These are phyloP conservation scores for Lotmaria passim DNA, from an alignment of 208 protist genomes.

Conservation along the genomic window DNA sequence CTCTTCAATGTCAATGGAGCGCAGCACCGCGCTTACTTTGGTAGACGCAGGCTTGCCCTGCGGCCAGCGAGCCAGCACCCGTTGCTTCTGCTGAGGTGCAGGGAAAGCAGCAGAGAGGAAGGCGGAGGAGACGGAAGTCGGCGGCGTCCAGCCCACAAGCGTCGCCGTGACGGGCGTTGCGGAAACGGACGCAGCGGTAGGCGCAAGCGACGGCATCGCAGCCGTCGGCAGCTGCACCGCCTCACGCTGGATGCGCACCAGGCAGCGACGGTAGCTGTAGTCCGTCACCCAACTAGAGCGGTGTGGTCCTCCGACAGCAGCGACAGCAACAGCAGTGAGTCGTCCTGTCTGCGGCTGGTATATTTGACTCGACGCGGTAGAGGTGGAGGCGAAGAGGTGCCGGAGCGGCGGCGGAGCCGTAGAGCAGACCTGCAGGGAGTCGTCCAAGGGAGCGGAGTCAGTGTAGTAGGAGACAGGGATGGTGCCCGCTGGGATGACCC, in stretches of 20 bases:
- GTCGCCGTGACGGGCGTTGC: neutral
- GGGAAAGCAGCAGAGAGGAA: neutral
- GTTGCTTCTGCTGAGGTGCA: slow-evolving; percentile 24
- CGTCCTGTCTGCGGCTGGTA: neutral
- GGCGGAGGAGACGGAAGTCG: neutral
- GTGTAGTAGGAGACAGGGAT: slow-evolving; percentile 33
- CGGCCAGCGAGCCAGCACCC: slow-evolving; percentile 63
- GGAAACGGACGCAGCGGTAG: neutral
- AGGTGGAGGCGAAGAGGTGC: slow-evolving; percentile 15
- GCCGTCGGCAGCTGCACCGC: slow-evolving; percentile 30
- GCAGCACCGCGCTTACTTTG: slow-evolving; percentile 38
- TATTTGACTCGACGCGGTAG: neutral
- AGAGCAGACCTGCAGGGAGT: neutral
- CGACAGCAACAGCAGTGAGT: neutral
- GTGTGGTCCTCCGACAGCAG: neutral
- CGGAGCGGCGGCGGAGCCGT: slow-evolving; percentile 12
- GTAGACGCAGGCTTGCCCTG: slow-evolving; percentile 30
- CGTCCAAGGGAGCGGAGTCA: slow-evolving; percentile 4
- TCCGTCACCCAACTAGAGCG: slow-evolving; percentile 11
- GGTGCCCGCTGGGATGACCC: slow-evolving; percentile 49
- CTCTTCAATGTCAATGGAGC: slow-evolving; percentile 42
- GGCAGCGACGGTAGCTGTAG: slow-evolving; percentile 46
- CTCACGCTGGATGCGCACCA: slow-evolving; percentile 54
- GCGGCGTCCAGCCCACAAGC: slow-evolving; percentile 3
- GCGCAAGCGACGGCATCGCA: too few species aligned